A percentile compares a stretch with the other conserved stretches of the same genome.
Evolutionary conservation across 78 protist genomes (phyloP).

Genomic region (Dictyostelium intermedium): DNA sequence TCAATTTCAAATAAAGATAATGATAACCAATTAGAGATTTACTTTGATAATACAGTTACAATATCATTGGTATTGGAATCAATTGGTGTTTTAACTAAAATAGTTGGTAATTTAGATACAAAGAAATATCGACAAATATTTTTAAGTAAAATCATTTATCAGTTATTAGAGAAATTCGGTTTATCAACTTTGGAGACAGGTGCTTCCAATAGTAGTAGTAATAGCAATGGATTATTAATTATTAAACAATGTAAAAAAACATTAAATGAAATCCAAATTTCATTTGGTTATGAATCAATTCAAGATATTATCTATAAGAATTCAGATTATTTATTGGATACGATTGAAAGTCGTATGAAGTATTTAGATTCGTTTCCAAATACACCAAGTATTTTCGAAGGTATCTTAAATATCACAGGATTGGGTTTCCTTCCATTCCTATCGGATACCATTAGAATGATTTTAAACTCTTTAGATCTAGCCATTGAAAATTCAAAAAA

Average conservation of each 20-base stretch:
- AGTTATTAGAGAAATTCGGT: constrained; percentile 56
- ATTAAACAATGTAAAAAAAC: not conserved
- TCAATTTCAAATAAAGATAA: not conserved
- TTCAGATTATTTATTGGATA: constrained; percentile 62
- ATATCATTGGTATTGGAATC: constrained; percentile 39
- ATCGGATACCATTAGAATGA: constrained; percentile 48
- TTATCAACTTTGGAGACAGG: not conserved
- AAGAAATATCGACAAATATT: constrained; percentile 39
- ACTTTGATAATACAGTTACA: constrained; percentile 24
- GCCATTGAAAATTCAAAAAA: constrained; percentile 3
- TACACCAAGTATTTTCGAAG: constrained; percentile 66
- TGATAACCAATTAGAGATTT: constrained; percentile 7
- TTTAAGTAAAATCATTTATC: constrained; percentile 36
- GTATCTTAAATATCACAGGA: constrained; percentile 69
- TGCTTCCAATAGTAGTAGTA: not conserved
- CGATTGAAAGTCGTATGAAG: constrained; percentile 53
- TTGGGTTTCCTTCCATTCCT: constrained; percentile 72
- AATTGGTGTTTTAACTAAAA: not conserved
- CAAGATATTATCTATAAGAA: constrained; percentile 59
- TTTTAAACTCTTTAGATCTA: constrained; percentile 38
- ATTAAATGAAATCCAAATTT: not conserved
- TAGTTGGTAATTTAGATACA: not conserved
- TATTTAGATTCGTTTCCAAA: constrained; percentile 60
- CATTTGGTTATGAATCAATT: constrained; percentile 28
- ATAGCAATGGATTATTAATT: not conserved